Percentiles rank a stretch among this genome's conserved stretches.
These are phyloP conservation scores for Phytophthora brassicae DNA, from an alignment of 352 stramenopile species.

Conservation along the genomic window DNA sequence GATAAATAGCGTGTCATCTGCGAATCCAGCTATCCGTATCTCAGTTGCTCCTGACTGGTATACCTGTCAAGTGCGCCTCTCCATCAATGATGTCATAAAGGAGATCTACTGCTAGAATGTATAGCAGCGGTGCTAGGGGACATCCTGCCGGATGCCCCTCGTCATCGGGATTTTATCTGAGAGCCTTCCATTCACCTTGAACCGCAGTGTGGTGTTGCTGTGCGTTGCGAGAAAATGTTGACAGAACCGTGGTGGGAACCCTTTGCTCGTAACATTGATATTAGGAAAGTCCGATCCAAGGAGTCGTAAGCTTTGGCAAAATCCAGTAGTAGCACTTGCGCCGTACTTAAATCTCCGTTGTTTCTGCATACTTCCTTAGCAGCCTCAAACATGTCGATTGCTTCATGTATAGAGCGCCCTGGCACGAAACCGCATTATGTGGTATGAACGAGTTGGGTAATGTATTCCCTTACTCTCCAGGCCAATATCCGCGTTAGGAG, in stretches of 20 bases:
- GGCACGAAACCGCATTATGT: too few species aligned
- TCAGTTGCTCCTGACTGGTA: too few species aligned
- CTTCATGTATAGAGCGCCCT: constrained; percentile 2
- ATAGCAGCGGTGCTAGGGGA: background rate
- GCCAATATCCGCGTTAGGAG: too few species aligned
- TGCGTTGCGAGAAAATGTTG: background rate
- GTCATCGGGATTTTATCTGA: background rate
- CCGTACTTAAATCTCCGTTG: background rate
- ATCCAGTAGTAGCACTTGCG: constrained; percentile 1
- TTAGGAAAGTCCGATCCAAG: background rate
- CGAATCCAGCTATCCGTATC: too few species aligned
- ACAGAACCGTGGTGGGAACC: background rate
- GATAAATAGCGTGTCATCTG: background rate
- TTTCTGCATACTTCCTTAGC: background rate
- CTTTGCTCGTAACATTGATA: background rate
- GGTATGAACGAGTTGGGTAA: too few species aligned
- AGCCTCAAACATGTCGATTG: constrained; percentile 5
- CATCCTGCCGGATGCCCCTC: constrained; percentile 1
- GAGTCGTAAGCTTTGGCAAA: constrained; percentile 17
- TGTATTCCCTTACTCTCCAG: too few species aligned
- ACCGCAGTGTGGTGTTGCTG: background rate
- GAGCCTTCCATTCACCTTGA: background rate
- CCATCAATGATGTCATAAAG: background rate
- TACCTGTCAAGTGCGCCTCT: background rate
- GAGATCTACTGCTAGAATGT: background rate